A percentile compares a stretch with the other conserved stretches of the same genome.
Evolutionary conservation across 2,329 filamentous ascomycete genomes (phyloP).

Genomic region (Paracorniculantispora psalliotae): DNA sequence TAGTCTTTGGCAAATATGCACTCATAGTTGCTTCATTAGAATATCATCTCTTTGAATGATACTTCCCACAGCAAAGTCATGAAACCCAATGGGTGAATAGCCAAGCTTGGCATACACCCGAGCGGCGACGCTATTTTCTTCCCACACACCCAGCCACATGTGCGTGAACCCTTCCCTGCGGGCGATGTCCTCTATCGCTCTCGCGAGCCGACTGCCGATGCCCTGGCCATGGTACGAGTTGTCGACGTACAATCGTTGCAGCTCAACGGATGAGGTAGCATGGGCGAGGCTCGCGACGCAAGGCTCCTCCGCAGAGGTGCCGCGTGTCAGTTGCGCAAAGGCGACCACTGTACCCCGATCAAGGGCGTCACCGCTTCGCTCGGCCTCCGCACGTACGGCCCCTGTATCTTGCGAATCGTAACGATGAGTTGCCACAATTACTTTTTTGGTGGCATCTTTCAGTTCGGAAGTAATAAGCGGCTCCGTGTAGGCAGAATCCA

Average conservation of each 20-base stretch:
- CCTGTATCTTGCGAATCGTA: neutral
- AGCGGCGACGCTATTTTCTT: conserved; percentile 37
- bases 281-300: conserved; percentile 28
- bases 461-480: conserved; percentile 26
- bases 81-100: conserved; percentile 33
- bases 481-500: conserved; percentile 33
- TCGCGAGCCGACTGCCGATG: conserved; percentile 31
- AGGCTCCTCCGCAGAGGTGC: conserved; percentile 28
- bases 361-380: neutral
- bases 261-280: conserved; percentile 26
- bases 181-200: conserved; percentile 28
- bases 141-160: conserved; percentile 45
- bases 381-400: neutral
- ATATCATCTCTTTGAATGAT: conserved; percentile 40
- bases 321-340: conserved; percentile 36
- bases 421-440: conserved; percentile 20
- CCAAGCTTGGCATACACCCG: conserved; percentile 37
- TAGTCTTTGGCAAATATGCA: neutral
- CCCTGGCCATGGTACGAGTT: conserved; percentile 31
- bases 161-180: conserved; percentile 31
- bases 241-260: conserved; percentile 40
- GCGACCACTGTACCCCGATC: conserved; percentile 26
- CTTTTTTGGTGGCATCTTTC: conserved; percentile 21
- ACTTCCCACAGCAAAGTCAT: conserved; percentile 37
- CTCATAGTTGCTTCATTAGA: conserved; percentile 29